Base-by-base conservation (phyloP, 176 grass and related monocot species). In the Aegilops sharonensis region DNA sequence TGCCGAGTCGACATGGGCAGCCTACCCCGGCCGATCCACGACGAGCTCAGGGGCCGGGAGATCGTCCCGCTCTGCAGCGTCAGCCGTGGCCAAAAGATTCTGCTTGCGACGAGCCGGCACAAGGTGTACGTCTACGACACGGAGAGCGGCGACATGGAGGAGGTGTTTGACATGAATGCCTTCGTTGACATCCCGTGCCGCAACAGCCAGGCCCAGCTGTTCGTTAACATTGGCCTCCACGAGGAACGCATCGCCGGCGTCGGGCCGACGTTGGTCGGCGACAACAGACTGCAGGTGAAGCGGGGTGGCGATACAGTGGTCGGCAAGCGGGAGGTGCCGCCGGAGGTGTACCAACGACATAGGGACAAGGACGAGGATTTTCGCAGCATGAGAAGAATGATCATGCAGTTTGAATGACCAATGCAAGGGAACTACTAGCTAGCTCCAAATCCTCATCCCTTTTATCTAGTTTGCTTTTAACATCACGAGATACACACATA, bases 61-160 rank as follows among this genome's bases (percentile, higher is more conserved):
- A 25, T 86, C 64, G 0, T 86, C 24, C 84, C 76, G 36, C 84
- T 79, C 76, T 86, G 75, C 48, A 79, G 32, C 48, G 39, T 77
- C 64, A 45, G 5, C 34, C 39, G 5, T 5, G 73, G 54, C 3
- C 25, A 72, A 37, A 85, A 78, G 47, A 20, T 86, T 3, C 35
- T 86, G 6, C 84, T 86, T 11, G 84, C 84, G 14, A 79, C 84
- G 23, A 65, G 75, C n/a, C 64, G 48, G 5, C 48, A 85, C 34
- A 85, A 60, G 9, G 84, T 85, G 1, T 70, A 43, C 17, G 15
- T 34, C 0, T 85, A 85, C 10, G 64, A 85, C 5, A 23, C 63
- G 7, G 45, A 42, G 3, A n/a, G n/a, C 14, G 39, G 24, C 23
- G 4, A 6, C 75, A 20, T 57, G 3, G 84, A 78, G 2, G 35